These are phyloP conservation scores for Neurospora tetraspora DNA, from an alignment of 495 filamentous ascomycete species.

Conservation along the genomic window DNA sequence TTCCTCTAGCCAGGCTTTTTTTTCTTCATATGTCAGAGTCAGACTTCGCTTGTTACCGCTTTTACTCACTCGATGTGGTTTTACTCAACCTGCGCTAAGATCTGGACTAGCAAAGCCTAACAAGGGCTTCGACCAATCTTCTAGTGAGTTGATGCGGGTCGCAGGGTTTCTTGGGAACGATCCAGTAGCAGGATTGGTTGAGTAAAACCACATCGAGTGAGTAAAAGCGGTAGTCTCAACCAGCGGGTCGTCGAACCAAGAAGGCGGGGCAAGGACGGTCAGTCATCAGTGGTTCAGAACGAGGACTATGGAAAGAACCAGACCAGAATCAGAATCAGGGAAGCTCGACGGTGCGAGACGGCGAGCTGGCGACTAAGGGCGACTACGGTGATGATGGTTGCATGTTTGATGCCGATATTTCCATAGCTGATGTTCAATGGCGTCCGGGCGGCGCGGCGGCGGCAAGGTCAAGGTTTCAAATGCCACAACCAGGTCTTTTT, in stretches of 20 bases:
- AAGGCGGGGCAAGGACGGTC: background rate
- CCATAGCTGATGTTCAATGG: background rate
- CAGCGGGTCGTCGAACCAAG: background rate
- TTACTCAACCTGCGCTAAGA: no score
- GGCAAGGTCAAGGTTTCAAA: background rate
- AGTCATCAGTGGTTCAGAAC: background rate
- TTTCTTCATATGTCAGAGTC: background rate
- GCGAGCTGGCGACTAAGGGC: background rate
- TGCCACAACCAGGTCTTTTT: background rate
- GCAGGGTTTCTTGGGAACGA: no score
- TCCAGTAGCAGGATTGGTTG: no score
- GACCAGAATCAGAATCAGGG: background rate
- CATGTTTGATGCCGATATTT: background rate
- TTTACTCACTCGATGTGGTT: no score
- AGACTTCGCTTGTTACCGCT: background rate
- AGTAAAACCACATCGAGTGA: no score
- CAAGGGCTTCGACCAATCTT: no score
- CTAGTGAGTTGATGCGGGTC: no score
- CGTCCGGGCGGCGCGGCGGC: background rate
- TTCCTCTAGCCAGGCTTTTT: background rate
- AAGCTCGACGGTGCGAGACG: background rate
- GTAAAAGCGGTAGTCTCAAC: no score
- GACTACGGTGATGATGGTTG: background rate
- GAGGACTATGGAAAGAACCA: background rate
- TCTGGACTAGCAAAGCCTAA: no score